Conservation (phyloP, 768 basidiomycete species). For the Suillus discolor region DNA sequence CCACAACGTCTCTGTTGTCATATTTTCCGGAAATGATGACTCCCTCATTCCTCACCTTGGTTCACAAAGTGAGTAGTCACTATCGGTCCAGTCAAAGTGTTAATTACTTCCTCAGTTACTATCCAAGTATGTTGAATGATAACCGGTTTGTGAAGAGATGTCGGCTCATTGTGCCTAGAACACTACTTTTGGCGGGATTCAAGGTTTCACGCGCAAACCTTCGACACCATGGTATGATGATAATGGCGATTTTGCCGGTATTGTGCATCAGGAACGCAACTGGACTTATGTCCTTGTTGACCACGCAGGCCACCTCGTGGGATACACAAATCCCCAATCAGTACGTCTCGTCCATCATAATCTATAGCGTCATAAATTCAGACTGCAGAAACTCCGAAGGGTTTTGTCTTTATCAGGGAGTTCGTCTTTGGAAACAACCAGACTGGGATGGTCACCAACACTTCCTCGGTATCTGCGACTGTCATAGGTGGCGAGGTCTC, state of each 20-base stretch:
- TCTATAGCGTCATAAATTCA: neutral
- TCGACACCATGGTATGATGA: constrained; percentile 71
- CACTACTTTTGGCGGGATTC: constrained; percentile 77
- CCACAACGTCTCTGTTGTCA: constrained; percentile 51
- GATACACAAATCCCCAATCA: constrained; percentile 37
- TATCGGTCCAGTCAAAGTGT: neutral
- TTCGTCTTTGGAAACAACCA: constrained; percentile 66
- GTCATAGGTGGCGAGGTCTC: constrained; percentile 56
- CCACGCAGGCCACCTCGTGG: constrained; percentile 44
- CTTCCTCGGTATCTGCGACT: constrained; percentile 20
- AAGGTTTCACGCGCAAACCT: constrained; percentile 71
- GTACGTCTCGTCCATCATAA: constrained; percentile 40
- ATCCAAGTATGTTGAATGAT: constrained; percentile 46
- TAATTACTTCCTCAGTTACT: constrained; percentile 42
- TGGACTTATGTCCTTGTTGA: constrained; percentile 46
- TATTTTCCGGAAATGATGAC: constrained; percentile 74
- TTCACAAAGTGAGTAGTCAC: constrained; percentile 52
- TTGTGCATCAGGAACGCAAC: constrained; percentile 74
- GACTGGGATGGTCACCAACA: constrained; percentile 54
- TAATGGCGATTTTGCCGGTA: constrained; percentile 58
- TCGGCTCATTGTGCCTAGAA: constrained; percentile 44
- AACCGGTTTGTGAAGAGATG: constrained; percentile 9
- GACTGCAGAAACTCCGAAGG: constrained; percentile 38
- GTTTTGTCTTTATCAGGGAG: constrained; percentile 61
- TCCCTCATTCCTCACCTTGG: constrained; percentile 63